Percentiles rank a stretch among this genome's conserved stretches.
These are phyloP conservation scores for Teunomyces pallodes DNA, from an alignment of 805 yeast genomes.

Conservation along the genomic window DNA sequence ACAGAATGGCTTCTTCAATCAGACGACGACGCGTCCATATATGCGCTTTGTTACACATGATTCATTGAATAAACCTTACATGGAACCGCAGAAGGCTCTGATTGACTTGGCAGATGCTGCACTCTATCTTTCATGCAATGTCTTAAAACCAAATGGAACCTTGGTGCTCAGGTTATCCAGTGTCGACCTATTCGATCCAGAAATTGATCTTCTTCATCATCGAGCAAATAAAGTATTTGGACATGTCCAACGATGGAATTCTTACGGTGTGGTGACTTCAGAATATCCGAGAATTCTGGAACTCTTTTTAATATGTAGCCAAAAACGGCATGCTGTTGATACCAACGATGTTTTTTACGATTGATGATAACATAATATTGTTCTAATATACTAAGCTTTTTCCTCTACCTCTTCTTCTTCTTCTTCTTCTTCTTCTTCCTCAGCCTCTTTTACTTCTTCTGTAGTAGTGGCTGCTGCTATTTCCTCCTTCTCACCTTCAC, in stretches of 20 bases:
- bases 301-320: constrained; percentile 27
- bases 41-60: constrained; percentile 24
- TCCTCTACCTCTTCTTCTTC: constrained; percentile 20
- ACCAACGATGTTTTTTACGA: not conserved
- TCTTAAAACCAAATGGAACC: constrained; percentile 29
- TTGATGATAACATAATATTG: constrained; percentile 3
- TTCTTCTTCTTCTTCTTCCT: constrained; percentile 31
- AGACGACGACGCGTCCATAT: constrained; percentile 36
- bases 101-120: constrained; percentile 43
- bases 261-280: constrained; percentile 4
- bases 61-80: constrained; percentile 23
- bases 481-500: constrained; percentile 7
- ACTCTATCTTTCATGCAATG: constrained; percentile 26
- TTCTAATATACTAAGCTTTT: constrained; percentile 3
- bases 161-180: constrained; percentile 28
- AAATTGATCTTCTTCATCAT: constrained; percentile 21
- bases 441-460: constrained; percentile 22
- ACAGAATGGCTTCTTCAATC: constrained; percentile 34
- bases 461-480: not conserved
- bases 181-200: constrained; percentile 27
- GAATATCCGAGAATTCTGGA: constrained; percentile 13
- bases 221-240: constrained; percentile 27
- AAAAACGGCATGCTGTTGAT: constrained; percentile 17
- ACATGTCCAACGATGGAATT: constrained; percentile 19
- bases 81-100: constrained; percentile 25